Conservation (phyloP, 2,329 filamentous ascomycete genomes). For the Talaromyces atroroseus region DNA sequence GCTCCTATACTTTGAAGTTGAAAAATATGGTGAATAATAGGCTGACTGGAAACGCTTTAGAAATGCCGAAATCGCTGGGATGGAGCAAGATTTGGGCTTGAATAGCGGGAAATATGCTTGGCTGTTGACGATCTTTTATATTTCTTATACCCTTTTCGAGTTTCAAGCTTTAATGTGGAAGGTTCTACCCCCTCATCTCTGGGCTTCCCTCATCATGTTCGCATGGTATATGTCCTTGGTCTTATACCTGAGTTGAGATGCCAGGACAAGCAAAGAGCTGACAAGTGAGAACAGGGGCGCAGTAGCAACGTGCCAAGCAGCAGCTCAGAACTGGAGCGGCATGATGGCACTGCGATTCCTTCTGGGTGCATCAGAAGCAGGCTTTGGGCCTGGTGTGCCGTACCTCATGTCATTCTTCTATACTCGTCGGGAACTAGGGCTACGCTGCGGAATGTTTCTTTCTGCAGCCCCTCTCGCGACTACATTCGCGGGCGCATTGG, state of each 20-base stretch:
- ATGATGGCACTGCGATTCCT: constrained; percentile 48
- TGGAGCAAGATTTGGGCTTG: constrained; percentile 47
- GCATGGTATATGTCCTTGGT: constrained; percentile 32
- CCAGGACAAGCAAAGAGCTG: not conserved
- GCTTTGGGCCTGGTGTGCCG: constrained; percentile 42
- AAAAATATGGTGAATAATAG: not conserved
- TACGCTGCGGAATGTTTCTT: constrained; percentile 52
- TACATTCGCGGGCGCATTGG: constrained; percentile 66
- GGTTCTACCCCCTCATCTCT: constrained; percentile 37
- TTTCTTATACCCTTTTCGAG: constrained; percentile 42
- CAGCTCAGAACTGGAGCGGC: constrained; percentile 40
- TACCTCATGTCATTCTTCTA: constrained; percentile 56
- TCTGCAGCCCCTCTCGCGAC: constrained; percentile 65
- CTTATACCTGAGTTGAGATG: not conserved
- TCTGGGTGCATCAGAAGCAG: constrained; percentile 44
- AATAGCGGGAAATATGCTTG: constrained; percentile 44
- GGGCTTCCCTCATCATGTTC: constrained; percentile 40
- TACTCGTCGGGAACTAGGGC: constrained; percentile 51
- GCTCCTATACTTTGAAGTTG: not conserved
- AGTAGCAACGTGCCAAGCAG: constrained; percentile 44
- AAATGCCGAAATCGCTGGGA: constrained; percentile 52
- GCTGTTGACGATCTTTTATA: constrained; percentile 52
- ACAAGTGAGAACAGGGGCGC: constrained; percentile 36
- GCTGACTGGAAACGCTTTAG: constrained; percentile 23
- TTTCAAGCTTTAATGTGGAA: constrained; percentile 43